Percentiles rank a stretch among this genome's conserved stretches.
Evolutionary conservation across 2,329 filamentous ascomycete species (phyloP).

Genomic region (Venturia pyrina): DNA sequence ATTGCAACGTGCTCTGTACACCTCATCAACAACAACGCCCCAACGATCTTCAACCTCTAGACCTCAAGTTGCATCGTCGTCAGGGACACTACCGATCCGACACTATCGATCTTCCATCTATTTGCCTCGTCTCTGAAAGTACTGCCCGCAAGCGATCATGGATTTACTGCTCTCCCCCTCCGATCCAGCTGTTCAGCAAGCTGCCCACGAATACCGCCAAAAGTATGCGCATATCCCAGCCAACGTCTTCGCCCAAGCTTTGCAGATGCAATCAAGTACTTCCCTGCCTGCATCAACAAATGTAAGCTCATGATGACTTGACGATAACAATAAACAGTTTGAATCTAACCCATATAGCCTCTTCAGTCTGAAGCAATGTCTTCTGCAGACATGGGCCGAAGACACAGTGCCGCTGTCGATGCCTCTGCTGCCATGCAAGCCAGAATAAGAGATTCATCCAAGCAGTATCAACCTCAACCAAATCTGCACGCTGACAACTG

Average conservation of each 20-base stretch:
- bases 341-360: neutral
- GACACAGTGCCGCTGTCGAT: neutral
- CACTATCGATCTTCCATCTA: neutral
- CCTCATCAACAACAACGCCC: neutral
- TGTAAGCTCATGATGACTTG: neutral
- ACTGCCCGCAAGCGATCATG: neutral
- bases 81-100: neutral
- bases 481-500: neutral
- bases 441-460: neutral
- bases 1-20: neutral
- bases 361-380: neutral
- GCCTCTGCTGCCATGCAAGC: neutral
- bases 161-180: neutral
- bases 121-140: neutral
- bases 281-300: neutral
- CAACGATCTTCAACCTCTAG: neutral
- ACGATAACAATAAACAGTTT: neutral
- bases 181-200: neutral
- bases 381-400: neutral
- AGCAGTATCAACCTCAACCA: neutral
- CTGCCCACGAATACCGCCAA: neutral
- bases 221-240: neutral
- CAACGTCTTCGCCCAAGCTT: neutral
- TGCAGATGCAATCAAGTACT: slow-evolving; percentile 1
- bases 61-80: neutral